Conservation (phyloP, 371 early-diverging fungal genomes). For the Capillidium rhysosporum region DNA sequence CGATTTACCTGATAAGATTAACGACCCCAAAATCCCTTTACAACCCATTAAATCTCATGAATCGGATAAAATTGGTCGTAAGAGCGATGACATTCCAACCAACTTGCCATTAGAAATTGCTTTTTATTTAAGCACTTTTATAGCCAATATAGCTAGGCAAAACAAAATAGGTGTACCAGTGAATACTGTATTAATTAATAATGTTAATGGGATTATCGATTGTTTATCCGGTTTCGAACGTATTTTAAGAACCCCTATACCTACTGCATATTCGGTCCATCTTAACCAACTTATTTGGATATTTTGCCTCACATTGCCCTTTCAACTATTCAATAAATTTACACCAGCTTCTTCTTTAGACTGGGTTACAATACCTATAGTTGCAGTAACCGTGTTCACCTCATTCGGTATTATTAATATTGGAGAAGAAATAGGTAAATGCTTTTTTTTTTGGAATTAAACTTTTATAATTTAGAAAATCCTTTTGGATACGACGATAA, state of each 20-base stretch:
- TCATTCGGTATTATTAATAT: conserved; percentile 43
- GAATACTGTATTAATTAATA: conserved; percentile 13
- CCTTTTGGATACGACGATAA: conserved; percentile 40
- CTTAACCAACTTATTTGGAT: conserved; percentile 45
- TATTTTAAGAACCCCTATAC: conserved; percentile 64
- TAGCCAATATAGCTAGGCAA: conserved; percentile 11
- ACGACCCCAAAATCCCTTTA: conserved; percentile 8
- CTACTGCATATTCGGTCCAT: conserved; percentile 62
- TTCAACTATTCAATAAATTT: conserved; percentile 31
- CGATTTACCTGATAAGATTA: conserved; percentile 10
- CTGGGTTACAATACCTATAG: conserved; percentile 37
- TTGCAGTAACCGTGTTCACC: conserved; percentile 15
- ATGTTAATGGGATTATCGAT: conserved; percentile 18
- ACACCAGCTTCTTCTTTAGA: conserved; percentile 14
- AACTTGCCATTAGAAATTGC: conserved; percentile 25
- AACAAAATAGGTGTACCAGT: conserved; percentile 13
- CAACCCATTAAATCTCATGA: background rate
- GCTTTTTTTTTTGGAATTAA: background rate
- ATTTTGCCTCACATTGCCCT: conserved; percentile 45
- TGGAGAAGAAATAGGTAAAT: conserved; percentile 28
- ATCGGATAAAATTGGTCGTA: background rate
- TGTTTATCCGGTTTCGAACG: conserved; percentile 43
- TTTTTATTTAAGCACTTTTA: conserved; percentile 18
- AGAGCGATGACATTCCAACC: conserved; percentile 10
- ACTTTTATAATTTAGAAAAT: conserved; percentile 21